Evolutionary conservation across 805 yeast species (phyloP).

Genomic region (Yamadazyma scolyti): DNA sequence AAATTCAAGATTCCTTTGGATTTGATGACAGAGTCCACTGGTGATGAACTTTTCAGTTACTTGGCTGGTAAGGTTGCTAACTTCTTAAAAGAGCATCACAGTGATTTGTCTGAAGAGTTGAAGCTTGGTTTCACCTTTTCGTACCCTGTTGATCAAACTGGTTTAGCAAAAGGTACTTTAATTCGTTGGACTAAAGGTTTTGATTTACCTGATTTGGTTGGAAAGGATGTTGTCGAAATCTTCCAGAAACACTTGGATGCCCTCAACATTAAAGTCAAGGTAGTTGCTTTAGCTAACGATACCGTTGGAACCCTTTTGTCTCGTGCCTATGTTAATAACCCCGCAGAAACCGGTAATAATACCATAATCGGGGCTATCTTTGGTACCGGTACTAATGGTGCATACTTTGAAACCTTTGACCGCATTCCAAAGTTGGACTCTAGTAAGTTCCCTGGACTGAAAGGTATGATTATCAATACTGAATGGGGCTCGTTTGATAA

Average conservation of each 20-base stretch:
- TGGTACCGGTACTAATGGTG: slow-evolving; percentile 98
- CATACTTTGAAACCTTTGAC: slow-evolving; percentile 75
- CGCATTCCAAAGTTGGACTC: slow-evolving; percentile 69
- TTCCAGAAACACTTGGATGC: slow-evolving; percentile 68
- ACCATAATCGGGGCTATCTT: slow-evolving; percentile 88
- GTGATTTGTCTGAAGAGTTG: slow-evolving; percentile 30
- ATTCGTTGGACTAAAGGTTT: slow-evolving; percentile 98
- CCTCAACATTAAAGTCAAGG: slow-evolving; percentile 58
- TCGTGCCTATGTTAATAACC: slow-evolving; percentile 72
- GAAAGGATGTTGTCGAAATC: slow-evolving; percentile 71
- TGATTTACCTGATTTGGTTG: slow-evolving; percentile 79
- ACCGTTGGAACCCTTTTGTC: slow-evolving; percentile 93
- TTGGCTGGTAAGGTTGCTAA: slow-evolving; percentile 66
- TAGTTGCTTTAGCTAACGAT: slow-evolving; percentile 91
- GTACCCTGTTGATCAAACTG: slow-evolving; percentile 87
- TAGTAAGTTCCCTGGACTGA: slow-evolving; percentile 23
- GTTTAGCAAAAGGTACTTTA: slow-evolving; percentile 72
- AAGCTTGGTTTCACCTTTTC: slow-evolving; percentile 92
- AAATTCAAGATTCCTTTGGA: slow-evolving; percentile 79
- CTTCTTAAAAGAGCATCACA: slow-evolving; percentile 68
- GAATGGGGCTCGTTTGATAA: slow-evolving; percentile 99
- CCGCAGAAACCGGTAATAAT: slow-evolving; percentile 60
- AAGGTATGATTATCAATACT: slow-evolving; percentile 84
- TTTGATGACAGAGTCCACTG: slow-evolving; percentile 60
- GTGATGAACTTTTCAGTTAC: slow-evolving; percentile 67